Evolutionary conservation across 1,284 basidiomycete species (phyloP).

Genomic region (Tetrapyrgos nigripes): DNA sequence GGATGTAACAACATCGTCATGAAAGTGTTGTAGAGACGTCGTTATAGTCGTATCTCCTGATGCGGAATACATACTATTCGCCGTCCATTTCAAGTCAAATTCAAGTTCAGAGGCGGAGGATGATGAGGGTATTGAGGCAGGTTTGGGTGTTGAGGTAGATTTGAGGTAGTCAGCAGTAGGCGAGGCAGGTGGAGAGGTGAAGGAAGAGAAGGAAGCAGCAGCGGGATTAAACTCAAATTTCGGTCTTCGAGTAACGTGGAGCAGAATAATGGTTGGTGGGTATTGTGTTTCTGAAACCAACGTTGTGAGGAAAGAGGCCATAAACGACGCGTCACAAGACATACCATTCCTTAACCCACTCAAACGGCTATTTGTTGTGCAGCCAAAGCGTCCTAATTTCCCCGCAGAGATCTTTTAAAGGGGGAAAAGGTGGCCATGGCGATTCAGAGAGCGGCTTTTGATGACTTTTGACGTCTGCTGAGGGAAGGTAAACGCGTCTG

Average conservation of each 20-base stretch:
- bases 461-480: no score
- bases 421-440: no score
- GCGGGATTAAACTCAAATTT: constrained; percentile 8
- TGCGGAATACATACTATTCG: constrained; percentile 75
- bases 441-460: no score
- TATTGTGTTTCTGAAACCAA: constrained; percentile 58
- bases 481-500: no score
- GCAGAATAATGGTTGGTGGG: constrained; percentile 62
- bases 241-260: constrained; percentile 61
- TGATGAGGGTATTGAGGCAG: no score
- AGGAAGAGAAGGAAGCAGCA: constrained; percentile 20
- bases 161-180: background rate
- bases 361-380: no score
- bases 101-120: constrained; percentile 51
- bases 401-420: no score
- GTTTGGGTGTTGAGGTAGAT: background rate
- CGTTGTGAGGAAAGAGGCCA: background rate
- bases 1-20: constrained; percentile 64
- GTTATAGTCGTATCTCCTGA: constrained; percentile 66
- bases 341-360: constrained; percentile 64
- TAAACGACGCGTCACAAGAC: constrained; percentile 19
- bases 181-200: background rate
- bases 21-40: constrained; percentile 57
- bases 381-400: no score
- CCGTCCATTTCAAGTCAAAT: constrained; percentile 73